phyloP scores from a whole-genome alignment of 2,329 filamentous ascomycete genomes.

The Hysterium pulicare region DNA sequence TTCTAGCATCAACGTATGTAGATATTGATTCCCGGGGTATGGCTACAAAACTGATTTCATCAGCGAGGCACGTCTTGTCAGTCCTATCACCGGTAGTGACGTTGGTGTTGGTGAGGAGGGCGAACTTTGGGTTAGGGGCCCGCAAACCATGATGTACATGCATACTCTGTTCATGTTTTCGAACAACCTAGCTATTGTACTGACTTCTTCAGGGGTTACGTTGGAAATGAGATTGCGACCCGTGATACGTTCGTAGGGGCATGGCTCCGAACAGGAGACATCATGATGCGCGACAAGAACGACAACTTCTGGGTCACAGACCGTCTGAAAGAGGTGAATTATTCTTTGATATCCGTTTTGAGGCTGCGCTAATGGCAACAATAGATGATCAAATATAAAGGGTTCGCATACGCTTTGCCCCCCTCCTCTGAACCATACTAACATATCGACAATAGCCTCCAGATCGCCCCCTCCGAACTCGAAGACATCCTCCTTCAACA shows the following conservation, averaged over 20 bases:
- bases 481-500: conserved; percentile 26
- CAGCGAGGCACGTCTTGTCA: conserved; percentile 7
- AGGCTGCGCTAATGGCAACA: not conserved
- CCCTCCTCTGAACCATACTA: not conserved
- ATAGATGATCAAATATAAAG: conserved; percentile 28
- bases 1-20: conserved; percentile 4
- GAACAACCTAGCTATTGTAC: not conserved
- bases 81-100: conserved; percentile 2
- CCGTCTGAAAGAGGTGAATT: conserved; percentile 21
- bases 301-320: conserved; percentile 31
- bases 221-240: conserved; percentile 8
- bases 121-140: conserved; percentile 3
- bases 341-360: not conserved
- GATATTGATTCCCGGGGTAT: not conserved
- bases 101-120: conserved; percentile 4
- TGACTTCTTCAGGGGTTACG: conserved; percentile 5
- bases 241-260: conserved; percentile 5
- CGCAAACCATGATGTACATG: conserved; percentile 10
- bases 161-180: not conserved
- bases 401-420: conserved; percentile 9
- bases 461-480: conserved; percentile 27
- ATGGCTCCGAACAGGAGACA: conserved; percentile 28
- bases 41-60: not conserved
- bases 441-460: conserved; percentile 7
- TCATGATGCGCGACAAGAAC: conserved; percentile 22